Evolutionary conservation across 2,329 filamentous ascomycete species (phyloP), one percentile per base, ranked within the genome.

Genomic region (Phyllosticta paracitricarpa): DNA sequence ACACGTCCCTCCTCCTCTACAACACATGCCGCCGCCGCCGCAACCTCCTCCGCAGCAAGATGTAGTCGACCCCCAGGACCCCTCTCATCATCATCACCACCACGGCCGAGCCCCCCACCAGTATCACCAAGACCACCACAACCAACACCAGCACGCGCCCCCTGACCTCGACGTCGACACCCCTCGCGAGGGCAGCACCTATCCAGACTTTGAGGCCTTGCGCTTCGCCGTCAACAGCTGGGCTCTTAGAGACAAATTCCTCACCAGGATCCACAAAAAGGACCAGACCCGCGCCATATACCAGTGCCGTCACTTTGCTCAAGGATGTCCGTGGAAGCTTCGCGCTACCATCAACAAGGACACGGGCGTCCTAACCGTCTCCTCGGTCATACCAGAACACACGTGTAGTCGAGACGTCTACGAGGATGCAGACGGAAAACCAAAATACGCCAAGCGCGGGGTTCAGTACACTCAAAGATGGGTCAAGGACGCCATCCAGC

Each of bases 391-490:
- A 24, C 56, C 59, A n/a, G 54, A 55, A 35, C 63, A 65, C 57
- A 60, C 62, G 4, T 65, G 63, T 54, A 59, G 28, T 5, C 62
- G 58, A 24, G 59, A 60, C 30, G 28, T 61, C 28, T 61, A 62
- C 52, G 59, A 61, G 28, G 59, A 63, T 54, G 61, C 63, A 51
- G 61, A 64, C 54, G 59, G 59, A 30, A 61, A 61, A 51, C 59
- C 59, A 30, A 64, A 63, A 28, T 64, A 64, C 57, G 59, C 59
- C 25, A 64, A 63, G 57, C 62, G 63, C 52, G 63, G 62, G 26
- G 63, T 64, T 7, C 63, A 65, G 53, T 61, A 59, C 62, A 63
- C 63, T 12, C 63, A 65, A 52, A 62, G 63, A 33, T 65, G 63
- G 63, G 63, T 65, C 28, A 56, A 58, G 48, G 63, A 65, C 51